Conservation (phyloP, 2,329 filamentous ascomycete species). For the Ascochyta koolunga region DNA sequence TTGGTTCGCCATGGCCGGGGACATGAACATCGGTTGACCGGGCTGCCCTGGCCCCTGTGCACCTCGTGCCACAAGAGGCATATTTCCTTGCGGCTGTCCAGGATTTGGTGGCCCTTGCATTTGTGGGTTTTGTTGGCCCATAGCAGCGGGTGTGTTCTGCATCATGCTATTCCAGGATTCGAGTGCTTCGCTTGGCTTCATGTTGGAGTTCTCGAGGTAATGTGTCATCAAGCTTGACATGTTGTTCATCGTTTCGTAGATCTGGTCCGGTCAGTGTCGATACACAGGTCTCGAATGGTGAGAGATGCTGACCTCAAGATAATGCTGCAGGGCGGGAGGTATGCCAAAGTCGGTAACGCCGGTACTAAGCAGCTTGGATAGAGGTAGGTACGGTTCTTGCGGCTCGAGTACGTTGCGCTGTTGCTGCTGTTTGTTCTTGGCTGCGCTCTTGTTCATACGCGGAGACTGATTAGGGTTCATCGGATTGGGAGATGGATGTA, state of each 20-base stretch:
- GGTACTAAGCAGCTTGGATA: conserved; percentile 54
- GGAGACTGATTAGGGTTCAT: conserved; percentile 62
- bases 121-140: conserved; percentile 29
- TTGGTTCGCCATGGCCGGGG: conserved; percentile 63
- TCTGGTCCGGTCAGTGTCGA: conserved; percentile 49
- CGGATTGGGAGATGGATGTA: conserved; percentile 53
- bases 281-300: conserved; percentile 17
- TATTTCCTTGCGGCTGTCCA: conserved; percentile 36
- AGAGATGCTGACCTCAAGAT: conserved; percentile 62
- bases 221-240: conserved; percentile 67
- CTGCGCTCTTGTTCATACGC: conserved; percentile 60
- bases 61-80: conserved; percentile 40
- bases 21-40: conserved; percentile 57
- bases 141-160: conserved; percentile 34
- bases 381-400: conserved; percentile 50
- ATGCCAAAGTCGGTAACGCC: conserved; percentile 61
- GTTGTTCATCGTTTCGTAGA: conserved; percentile 68
- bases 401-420: conserved; percentile 32
- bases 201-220: conserved; percentile 58
- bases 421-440: conserved; percentile 56
- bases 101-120: conserved; percentile 35
- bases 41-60: conserved; percentile 40
- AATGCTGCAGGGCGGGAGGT: conserved; percentile 62
- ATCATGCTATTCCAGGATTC: conserved; percentile 57
- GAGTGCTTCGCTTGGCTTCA: conserved; percentile 63